phyloP scores from a whole-genome alignment of 2,329 filamentous ascomycete species.

The Alternaria solani region DNA sequence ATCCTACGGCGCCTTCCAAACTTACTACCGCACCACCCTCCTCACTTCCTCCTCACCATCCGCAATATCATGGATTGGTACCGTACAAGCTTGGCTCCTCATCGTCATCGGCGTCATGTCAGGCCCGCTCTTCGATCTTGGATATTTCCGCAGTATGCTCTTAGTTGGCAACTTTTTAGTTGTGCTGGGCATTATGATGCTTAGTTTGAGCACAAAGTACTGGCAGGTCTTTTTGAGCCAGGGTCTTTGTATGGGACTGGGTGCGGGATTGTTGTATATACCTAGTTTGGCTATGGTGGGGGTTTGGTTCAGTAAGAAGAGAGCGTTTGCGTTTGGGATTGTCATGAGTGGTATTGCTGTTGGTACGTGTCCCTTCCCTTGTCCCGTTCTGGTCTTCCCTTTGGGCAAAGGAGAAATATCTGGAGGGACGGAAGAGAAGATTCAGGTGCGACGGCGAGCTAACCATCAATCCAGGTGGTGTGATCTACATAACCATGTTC shows the following conservation, averaged over 20 bases:
- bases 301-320: conserved; percentile 47
- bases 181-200: conserved; percentile 70
- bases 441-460: neutral
- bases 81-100: conserved; percentile 57
- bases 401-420: neutral
- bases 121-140: conserved; percentile 58
- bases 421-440: neutral
- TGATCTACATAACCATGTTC: conserved; percentile 50
- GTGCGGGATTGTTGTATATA: conserved; percentile 49
- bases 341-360: conserved; percentile 52
- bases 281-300: conserved; percentile 49
- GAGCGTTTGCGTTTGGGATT: conserved; percentile 46
- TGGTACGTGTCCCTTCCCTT: conserved; percentile 29
- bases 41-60: conserved; percentile 47
- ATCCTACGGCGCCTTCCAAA: conserved; percentile 55
- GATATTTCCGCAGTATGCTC: conserved; percentile 57
- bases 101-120: conserved; percentile 61
- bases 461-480: conserved; percentile 37
- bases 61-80: conserved; percentile 58
- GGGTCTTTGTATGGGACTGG: conserved; percentile 58
- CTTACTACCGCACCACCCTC: conserved; percentile 55
- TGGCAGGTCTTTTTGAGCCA: conserved; percentile 65
- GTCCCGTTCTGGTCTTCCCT: neutral
- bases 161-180: conserved; percentile 60
- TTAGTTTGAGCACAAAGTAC: conserved; percentile 62